phyloP scores from a whole-genome alignment of 23 red algal species.

The Gracilaria domingensis region DNA sequence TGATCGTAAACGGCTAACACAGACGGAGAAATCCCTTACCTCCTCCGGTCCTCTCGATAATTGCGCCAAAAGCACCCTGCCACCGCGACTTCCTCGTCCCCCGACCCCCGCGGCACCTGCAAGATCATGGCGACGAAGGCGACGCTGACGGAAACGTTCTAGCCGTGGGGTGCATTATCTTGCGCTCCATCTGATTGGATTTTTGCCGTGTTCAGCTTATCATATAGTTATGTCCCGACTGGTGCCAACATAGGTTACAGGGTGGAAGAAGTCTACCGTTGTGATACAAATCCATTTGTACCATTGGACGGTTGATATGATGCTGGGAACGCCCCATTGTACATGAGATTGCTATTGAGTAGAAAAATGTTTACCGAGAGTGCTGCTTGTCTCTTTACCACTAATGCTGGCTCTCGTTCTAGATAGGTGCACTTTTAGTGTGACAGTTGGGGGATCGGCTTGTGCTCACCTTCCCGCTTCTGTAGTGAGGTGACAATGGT shows the following conservation, averaged over 20 bases:
- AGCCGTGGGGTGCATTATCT: background rate
- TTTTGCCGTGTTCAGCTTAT: background rate
- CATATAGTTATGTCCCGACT: background rate
- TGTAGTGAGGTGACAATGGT: background rate
- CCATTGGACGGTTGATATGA: background rate
- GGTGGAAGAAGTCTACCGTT: background rate
- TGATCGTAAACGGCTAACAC: too few species aligned
- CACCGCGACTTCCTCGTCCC: too few species aligned
- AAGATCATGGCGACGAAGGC: too few species aligned
- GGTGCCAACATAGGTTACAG: background rate
- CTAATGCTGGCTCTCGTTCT: background rate
- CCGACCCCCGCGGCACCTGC: too few species aligned
- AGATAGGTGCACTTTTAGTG: background rate
- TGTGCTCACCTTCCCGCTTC: conserved; percentile 9
- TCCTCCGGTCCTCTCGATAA: too few species aligned
- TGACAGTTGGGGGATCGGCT: background rate
- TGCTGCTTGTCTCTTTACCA: background rate
- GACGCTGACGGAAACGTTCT: too few species aligned
- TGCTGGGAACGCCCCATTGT: background rate
- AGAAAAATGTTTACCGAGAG: background rate
- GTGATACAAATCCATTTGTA: background rate
- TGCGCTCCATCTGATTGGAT: background rate
- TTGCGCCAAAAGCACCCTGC: too few species aligned
- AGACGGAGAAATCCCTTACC: too few species aligned
- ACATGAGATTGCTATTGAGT: background rate